phyloP scores from a whole-genome alignment of 1,139 yeast genomes.

The Candida frijolesensis region DNA sequence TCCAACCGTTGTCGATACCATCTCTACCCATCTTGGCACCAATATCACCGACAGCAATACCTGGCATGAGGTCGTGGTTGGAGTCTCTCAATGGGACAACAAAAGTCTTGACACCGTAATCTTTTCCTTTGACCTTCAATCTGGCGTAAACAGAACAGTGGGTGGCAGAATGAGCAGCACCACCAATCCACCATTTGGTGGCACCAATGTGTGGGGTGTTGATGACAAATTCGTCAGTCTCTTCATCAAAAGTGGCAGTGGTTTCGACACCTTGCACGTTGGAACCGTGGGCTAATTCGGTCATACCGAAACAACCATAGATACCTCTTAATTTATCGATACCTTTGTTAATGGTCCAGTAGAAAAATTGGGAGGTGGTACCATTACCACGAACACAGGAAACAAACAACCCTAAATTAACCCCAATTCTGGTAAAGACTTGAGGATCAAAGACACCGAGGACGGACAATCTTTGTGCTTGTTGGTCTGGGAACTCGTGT shows the following conservation, averaged over 20 bases:
- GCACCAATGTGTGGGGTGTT: conserved; percentile 89
- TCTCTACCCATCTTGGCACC: conserved; percentile 92
- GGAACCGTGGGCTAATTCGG: conserved; percentile 91
- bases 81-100: conserved; percentile 83
- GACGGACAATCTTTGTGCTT: conserved; percentile 38
- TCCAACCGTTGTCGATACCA: conserved; percentile 92
- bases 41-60: conserved; percentile 82
- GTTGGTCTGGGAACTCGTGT: conserved; percentile 33
- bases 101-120: conserved; percentile 86
- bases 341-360: conserved; percentile 76
- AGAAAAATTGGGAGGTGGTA: conserved; percentile 54
- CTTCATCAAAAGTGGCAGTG: conserved; percentile 73
- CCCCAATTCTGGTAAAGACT: conserved; percentile 47
- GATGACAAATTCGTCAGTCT: conserved; percentile 65
- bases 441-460: conserved; percentile 49
- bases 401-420: conserved; percentile 50
- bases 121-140: conserved; percentile 74
- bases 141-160: conserved; percentile 81
- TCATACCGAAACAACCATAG: conserved; percentile 91
- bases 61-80: conserved; percentile 69
- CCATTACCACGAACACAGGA: conserved; percentile 51
- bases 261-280: conserved; percentile 90
- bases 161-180: conserved; percentile 91
- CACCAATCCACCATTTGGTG: conserved; percentile 97
- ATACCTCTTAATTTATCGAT: conserved; percentile 63